Conservation (phyloP, 768 basidiomycete species). For the Agaricus subrufescens region DNA sequence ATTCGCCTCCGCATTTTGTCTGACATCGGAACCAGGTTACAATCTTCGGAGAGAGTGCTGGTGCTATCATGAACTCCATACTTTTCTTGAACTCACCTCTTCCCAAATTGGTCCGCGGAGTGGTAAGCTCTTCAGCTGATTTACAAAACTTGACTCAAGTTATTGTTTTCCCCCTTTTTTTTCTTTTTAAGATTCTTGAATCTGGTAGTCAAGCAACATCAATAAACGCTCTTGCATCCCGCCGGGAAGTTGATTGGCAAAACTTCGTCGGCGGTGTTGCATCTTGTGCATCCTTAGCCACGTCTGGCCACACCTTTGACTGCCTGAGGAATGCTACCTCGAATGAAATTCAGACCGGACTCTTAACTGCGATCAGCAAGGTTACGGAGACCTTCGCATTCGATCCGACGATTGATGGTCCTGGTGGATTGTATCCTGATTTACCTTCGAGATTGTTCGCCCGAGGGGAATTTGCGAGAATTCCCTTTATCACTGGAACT, state of each 20-base stretch:
- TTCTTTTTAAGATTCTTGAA: constrained; percentile 32
- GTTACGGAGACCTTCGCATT: constrained; percentile 22
- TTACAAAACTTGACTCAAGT: neutral
- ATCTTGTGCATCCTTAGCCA: constrained; percentile 24
- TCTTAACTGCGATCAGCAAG: constrained; percentile 13
- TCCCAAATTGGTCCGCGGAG: constrained; percentile 28
- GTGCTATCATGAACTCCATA: constrained; percentile 39
- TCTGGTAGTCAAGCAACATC: constrained; percentile 33
- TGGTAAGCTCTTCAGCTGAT: constrained; percentile 13
- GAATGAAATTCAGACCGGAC: constrained; percentile 18
- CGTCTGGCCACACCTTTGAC: constrained; percentile 26
- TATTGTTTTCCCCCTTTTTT: neutral
- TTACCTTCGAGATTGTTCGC: constrained; percentile 27
- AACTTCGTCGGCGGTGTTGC: constrained; percentile 32
- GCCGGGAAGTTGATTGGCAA: constrained; percentile 29
- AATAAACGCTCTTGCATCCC: constrained; percentile 24
- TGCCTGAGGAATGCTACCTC: constrained; percentile 24
- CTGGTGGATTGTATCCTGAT: constrained; percentile 33
- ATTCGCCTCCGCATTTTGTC: neutral
- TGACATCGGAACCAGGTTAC: constrained; percentile 31
- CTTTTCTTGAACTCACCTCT: constrained; percentile 31
- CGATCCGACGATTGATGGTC: constrained; percentile 37
- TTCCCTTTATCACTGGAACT: constrained; percentile 45
- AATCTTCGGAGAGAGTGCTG: constrained; percentile 50
- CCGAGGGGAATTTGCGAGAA: constrained; percentile 21